Conservation (phyloP, 371 early-diverging fungal species). For the Parasitella parasitica region DNA sequence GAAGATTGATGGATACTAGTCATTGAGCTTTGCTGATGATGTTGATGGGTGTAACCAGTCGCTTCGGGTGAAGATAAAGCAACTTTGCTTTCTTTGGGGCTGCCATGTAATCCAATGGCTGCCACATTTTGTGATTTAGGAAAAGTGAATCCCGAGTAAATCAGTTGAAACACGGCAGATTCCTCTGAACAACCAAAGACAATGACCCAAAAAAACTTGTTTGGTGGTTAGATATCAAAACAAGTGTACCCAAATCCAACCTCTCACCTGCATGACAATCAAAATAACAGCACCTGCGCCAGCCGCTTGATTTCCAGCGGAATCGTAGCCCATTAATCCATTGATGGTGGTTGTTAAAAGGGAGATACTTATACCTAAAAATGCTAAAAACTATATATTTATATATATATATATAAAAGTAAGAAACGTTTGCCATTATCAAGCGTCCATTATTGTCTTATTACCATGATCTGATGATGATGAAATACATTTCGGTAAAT, state of each 20-base stretch:
- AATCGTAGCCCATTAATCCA: background rate
- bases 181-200: slow-evolving; percentile 46
- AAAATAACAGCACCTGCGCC: slow-evolving; percentile 47
- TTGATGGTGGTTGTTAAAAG: slow-evolving; percentile 27
- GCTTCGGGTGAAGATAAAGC: slow-evolving; percentile 18
- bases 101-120: background rate
- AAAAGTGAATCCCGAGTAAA: slow-evolving; percentile 15
- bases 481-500: slow-evolving; percentile 30
- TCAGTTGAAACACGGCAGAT: slow-evolving; percentile 41
- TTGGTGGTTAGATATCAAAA: background rate
- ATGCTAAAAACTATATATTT: slow-evolving; percentile 30
- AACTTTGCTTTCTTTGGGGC: slow-evolving; percentile 21
- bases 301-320: slow-evolving; percentile 24
- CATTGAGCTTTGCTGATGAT: slow-evolving; percentile 6
- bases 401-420: too few relatives aligned
- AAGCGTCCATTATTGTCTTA: too few relatives aligned
- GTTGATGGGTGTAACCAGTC: background rate
- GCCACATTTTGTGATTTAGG: slow-evolving; percentile 12
- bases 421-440: too few relatives aligned
- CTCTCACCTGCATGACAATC: slow-evolving; percentile 24
- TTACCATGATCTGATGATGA: slow-evolving; percentile 42
- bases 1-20: background rate
- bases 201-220: slow-evolving; percentile 44
- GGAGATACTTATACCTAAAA: slow-evolving; percentile 39
- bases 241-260: too few relatives aligned